phyloP scores from a whole-genome alignment of 306 rosid genomes.

The Carpinus fangiana region DNA sequence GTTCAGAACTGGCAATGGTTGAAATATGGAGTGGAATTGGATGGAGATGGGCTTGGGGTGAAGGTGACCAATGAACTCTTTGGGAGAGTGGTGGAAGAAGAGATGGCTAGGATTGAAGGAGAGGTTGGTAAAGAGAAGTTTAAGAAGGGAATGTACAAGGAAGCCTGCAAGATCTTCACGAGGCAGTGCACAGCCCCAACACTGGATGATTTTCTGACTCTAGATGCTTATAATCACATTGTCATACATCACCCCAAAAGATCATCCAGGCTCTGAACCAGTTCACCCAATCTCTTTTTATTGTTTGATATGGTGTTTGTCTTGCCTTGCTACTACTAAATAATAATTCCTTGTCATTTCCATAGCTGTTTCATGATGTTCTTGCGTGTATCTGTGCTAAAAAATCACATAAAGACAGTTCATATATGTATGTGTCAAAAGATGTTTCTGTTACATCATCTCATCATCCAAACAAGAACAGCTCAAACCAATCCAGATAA shows the following conservation, averaged over 20 bases:
- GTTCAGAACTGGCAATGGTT: slow-evolving; percentile 99
- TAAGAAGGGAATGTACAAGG: slow-evolving; percentile 65
- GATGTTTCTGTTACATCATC: too few relatives aligned
- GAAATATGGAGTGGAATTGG: slow-evolving; percentile 70
- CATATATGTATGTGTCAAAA: too few relatives aligned
- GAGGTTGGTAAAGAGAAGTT: slow-evolving; percentile 81
- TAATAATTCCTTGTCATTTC: slow-evolving; percentile 1
- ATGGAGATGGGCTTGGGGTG: slow-evolving; percentile 76
- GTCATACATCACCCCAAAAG: slow-evolving; percentile 58
- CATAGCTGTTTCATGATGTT: neutral
- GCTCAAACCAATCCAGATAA: too few relatives aligned
- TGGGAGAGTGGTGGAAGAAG: slow-evolving; percentile 84
- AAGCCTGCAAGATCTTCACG: slow-evolving; percentile 69
- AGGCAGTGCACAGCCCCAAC: slow-evolving; percentile 69
- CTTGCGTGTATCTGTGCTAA: neutral
- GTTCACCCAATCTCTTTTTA: neutral
- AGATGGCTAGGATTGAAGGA: slow-evolving; percentile 72
- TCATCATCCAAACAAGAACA: too few relatives aligned
- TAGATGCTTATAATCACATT: slow-evolving; percentile 66
- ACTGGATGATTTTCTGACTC: slow-evolving; percentile 83
- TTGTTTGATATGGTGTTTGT: neutral
- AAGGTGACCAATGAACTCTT: slow-evolving; percentile 66
- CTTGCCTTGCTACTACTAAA: neutral
- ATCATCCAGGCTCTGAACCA: slow-evolving; percentile 43
- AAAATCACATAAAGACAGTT: too few relatives aligned